These are phyloP conservation scores for Fusarium graminum DNA, from an alignment of 2,329 filamentous ascomycete species.

Conservation along the genomic window DNA sequence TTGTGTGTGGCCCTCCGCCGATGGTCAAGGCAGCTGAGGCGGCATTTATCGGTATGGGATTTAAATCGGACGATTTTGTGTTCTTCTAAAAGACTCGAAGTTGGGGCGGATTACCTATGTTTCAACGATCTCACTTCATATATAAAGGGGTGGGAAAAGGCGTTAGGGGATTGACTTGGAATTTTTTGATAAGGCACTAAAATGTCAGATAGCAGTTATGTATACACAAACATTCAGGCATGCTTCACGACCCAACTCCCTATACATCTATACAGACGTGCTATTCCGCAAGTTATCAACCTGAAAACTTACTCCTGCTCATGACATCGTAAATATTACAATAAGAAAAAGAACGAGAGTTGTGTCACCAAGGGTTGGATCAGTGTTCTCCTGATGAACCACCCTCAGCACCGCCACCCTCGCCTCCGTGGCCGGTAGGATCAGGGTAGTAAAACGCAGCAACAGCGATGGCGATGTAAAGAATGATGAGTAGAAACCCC, in stretches of 20 bases:
- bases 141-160: background rate
- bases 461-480: constrained; percentile 71
- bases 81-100: constrained; percentile 42
- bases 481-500: constrained; percentile 80
- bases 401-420: constrained; percentile 6
- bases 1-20: constrained; percentile 83
- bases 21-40: constrained; percentile 76
- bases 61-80: constrained; percentile 59
- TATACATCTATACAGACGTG: constrained; percentile 1
- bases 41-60: constrained; percentile 70
- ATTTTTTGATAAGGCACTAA: background rate
- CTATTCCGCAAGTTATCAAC: constrained; percentile 6
- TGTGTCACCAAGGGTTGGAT: background rate
- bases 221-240: constrained; percentile 3
- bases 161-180: constrained; percentile 4
- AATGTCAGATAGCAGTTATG: background rate
- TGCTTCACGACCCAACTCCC: constrained; percentile 3
- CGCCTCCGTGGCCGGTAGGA: constrained; percentile 40
- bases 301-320: constrained; percentile 9
- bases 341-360: background rate
- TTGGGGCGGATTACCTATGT: background rate
- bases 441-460: constrained; percentile 70
- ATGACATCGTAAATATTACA: constrained; percentile 27
- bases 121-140: background rate
- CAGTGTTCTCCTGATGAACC: constrained; percentile 31